Evolutionary conservation across 352 stramenopile species (phyloP).

Genomic region (Thraustochytrium striatum): DNA sequence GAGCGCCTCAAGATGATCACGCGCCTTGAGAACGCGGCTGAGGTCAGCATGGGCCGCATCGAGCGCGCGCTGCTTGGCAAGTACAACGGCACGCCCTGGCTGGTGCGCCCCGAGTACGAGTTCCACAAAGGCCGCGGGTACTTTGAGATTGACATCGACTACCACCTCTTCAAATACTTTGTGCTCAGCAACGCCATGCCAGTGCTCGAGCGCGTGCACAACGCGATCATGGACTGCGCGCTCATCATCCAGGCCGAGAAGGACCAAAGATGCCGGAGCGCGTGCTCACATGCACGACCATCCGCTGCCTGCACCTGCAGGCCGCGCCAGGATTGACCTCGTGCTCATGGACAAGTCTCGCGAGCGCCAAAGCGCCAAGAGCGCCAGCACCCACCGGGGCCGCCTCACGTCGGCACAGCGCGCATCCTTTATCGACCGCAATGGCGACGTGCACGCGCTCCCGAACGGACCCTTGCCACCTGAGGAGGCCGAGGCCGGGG

Average conservation of each 20-base stretch:
- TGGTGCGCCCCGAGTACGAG: conserved; percentile 43
- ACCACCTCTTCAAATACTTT: conserved; percentile 42
- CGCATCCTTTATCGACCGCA: conserved; percentile 26
- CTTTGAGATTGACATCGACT: conserved; percentile 49
- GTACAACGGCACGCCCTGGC: conserved; percentile 47
- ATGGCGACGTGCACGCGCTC: conserved; percentile 7
- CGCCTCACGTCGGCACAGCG: background rate
- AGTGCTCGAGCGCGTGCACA: conserved; percentile 21
- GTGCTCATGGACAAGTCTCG: conserved; percentile 31
- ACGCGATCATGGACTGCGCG: conserved; percentile 47
- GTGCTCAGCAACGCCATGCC: conserved; percentile 41
- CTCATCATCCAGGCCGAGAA: conserved; percentile 45
- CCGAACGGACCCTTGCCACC: background rate
- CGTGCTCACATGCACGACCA: conserved; percentile 23
- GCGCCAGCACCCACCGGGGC: no score
- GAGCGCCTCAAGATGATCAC: conserved; percentile 49
- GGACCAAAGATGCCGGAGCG: conserved; percentile 44
- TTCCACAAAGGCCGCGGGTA: conserved; percentile 41
- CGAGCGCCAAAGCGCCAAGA: no score
- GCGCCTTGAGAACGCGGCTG: conserved; percentile 37
- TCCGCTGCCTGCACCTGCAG: conserved; percentile 32
- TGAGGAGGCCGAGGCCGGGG: background rate
- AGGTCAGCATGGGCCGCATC: conserved; percentile 30
- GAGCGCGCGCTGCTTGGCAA: conserved; percentile 25
- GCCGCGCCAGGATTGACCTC: conserved; percentile 39